Conservation (phyloP, 345 rosid species). For the Heritiera littoralis region DNA sequence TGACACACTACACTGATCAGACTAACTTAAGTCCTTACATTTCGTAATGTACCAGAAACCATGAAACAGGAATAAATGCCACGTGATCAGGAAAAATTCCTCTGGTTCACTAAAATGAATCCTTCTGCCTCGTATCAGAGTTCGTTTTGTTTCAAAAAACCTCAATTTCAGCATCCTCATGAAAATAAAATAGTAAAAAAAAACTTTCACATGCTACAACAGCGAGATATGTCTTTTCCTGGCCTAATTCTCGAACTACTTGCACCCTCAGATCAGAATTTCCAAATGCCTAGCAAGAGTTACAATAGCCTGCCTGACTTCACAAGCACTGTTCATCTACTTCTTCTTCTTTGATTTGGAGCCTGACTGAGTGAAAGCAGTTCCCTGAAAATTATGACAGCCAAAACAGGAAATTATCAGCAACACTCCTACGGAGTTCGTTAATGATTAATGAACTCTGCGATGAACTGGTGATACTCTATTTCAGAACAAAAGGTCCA, state of each 20-base stretch:
- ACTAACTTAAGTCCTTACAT: background rate
- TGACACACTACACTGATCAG: background rate
- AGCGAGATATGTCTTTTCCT: constrained; percentile 28
- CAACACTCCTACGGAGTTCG: background rate
- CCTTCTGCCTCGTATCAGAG: constrained; percentile 28
- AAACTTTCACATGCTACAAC: constrained; percentile 46
- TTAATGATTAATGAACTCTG: background rate
- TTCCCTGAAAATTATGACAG: constrained; percentile 51
- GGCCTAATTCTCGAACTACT: constrained; percentile 39
- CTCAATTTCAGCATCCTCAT: constrained; percentile 34
- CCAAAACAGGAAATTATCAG: constrained; percentile 1
- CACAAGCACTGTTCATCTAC: constrained; percentile 31
- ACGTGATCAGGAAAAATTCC: constrained; percentile 12
- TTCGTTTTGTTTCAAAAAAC: constrained; percentile 32
- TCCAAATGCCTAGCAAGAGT: constrained; percentile 35
- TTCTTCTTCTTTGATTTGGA: constrained; percentile 88
- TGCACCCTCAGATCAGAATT: constrained; percentile 21
- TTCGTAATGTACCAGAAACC: background rate
- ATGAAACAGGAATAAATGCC: background rate
- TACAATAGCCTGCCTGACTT: constrained; percentile 31
- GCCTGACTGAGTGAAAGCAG: constrained; percentile 53
- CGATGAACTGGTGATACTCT: background rate
- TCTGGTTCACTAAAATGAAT: constrained; percentile 19
- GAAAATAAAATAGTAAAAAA: constrained; percentile 3
- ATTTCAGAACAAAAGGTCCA: background rate